A percentile compares a stretch with the other conserved stretches of the same genome.
phyloP scores from a whole-genome alignment of 1,284 basidiomycete species.

The Ustilago loliicola region DNA sequence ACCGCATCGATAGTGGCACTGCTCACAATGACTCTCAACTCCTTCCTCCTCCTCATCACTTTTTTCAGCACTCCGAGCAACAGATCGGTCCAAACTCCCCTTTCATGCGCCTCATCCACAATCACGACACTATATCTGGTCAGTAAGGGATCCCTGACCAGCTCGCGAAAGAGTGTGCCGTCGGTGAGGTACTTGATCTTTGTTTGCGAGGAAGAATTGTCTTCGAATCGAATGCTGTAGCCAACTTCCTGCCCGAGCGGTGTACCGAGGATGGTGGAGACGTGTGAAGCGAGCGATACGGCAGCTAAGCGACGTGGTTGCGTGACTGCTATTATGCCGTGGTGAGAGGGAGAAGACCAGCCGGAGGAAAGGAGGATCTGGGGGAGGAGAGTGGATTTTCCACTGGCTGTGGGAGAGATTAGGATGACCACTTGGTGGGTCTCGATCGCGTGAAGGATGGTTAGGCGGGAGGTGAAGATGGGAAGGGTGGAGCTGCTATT shows the following conservation, averaged over 20 bases:
- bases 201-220: constrained; percentile 66
- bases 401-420: constrained; percentile 62
- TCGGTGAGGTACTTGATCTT: constrained; percentile 69
- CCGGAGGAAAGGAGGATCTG: constrained; percentile 90
- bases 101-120: constrained; percentile 73
- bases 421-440: constrained; percentile 85
- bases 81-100: constrained; percentile 71
- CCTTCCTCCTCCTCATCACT: constrained; percentile 88
- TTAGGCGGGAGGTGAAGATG: constrained; percentile 86
- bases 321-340: constrained; percentile 68
- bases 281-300: constrained; percentile 70
- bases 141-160: constrained; percentile 61
- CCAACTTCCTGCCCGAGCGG: constrained; percentile 84
- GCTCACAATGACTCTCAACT: constrained; percentile 89
- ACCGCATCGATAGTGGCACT: constrained; percentile 95
- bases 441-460: constrained; percentile 86
- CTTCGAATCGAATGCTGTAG: constrained; percentile 72
- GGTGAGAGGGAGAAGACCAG: constrained; percentile 60
- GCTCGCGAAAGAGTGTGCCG: constrained; percentile 63
- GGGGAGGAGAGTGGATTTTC: constrained; percentile 78
- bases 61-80: constrained; percentile 72
- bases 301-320: constrained; percentile 71
- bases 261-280: constrained; percentile 68
- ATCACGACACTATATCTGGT: constrained; percentile 70
- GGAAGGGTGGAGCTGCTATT: constrained; percentile 74